Base-by-base conservation (phyloP, 805 yeast genomes). In the Hanseniaspora vineae region DNA sequence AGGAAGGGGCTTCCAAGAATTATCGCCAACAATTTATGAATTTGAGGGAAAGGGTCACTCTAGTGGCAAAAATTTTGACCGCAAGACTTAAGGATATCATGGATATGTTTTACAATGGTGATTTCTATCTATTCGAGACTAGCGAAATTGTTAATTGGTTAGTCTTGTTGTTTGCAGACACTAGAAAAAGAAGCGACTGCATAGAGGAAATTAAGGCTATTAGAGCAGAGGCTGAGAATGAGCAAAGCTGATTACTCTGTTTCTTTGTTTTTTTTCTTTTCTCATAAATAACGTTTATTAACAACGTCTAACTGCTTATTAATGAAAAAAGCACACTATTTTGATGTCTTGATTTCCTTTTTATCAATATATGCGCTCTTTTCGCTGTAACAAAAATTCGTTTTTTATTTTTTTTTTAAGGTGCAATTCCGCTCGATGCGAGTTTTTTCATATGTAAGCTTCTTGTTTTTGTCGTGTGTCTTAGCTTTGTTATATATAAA, bases 151-250 rank as follows among this genome's bases (percentile, higher is more conserved):
- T 68, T 13, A 55, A 58, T 33, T 59, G 70, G 64, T 53, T 69
- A n/a, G 56, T 56, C 37, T 52, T 65, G 46, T 49, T 69, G n/a
- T 68, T 67, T 52, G 70, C 70, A n/a, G 69, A 68, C 42, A 68
- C 71, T 12, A 58, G 60, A 14, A 46, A 64, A 19, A 65, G 70
- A 49, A 55, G 58, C 20, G 56, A 54, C 32, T 61, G 65, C 35
- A 66, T 68, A 46, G 55, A 56, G 17, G 73, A 68, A 42, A 65
- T 69, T 37, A 58, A 63, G 20, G 77, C 69, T 50, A 75, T 78
- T 6, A 74, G 84, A 14, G 76, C 72, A 0, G 63, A 52, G 14
- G 59, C 53, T 35, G 51, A 50, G 15, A 33, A 10, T 33, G 37
- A 23, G 29, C 29, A 23, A 23, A 23, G 29, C 29, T 23, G 8